Evolutionary conservation across 176 grass and related monocot species (phyloP).

Genomic region (Cymbopogon citratus): DNA sequence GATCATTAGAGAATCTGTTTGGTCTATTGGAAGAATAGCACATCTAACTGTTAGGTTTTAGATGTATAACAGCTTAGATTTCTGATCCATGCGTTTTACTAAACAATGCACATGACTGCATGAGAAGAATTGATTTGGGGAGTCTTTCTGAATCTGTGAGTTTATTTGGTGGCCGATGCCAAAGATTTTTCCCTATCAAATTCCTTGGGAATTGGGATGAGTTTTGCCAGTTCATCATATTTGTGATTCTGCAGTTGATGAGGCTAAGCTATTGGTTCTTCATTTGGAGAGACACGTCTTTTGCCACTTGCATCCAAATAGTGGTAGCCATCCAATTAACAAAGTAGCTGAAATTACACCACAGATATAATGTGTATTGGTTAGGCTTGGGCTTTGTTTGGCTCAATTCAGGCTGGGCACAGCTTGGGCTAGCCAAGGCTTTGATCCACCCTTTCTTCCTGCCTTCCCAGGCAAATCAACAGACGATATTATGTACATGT

Average conservation of each 20-base stretch:
- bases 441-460: background rate
- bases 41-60: background rate
- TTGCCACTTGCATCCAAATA: background rate
- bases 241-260: background rate
- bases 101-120: background rate
- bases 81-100: background rate
- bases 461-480: background rate
- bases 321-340: background rate
- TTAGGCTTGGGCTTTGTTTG: background rate
- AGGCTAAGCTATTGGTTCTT: background rate
- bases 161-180: background rate
- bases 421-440: background rate
- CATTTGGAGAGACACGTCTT: background rate
- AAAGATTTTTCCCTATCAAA: background rate
- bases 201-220: background rate
- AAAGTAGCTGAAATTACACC: background rate
- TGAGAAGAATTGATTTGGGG: background rate
- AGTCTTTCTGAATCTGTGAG: background rate
- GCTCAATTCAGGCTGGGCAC: background rate
- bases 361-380: background rate
- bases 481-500: background rate
- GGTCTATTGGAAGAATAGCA: background rate
- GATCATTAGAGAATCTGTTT: background rate
- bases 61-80: background rate
- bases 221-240: background rate